Conservation (phyloP, 2,329 filamentous ascomycete genomes). For the Nemania abortiva region DNA sequence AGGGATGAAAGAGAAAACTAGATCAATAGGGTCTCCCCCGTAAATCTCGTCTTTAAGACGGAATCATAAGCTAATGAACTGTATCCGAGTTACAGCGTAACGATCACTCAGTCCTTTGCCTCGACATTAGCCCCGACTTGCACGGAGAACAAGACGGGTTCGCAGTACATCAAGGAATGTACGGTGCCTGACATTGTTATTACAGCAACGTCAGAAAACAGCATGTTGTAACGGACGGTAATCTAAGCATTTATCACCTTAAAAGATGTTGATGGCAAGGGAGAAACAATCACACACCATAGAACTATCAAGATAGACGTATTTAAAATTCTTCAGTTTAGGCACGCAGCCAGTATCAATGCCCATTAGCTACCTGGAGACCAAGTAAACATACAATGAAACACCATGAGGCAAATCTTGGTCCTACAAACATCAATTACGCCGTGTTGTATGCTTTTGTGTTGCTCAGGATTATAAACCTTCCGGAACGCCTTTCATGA, state of each 20-base stretch:
- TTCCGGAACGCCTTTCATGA: slow-evolving; percentile 38
- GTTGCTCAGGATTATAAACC: slow-evolving; percentile 18
- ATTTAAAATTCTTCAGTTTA: slow-evolving; percentile 1
- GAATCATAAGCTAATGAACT: slow-evolving; percentile 11
- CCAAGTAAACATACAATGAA: slow-evolving; percentile 28
- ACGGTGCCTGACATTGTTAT: slow-evolving; percentile 40
- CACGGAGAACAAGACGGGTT: slow-evolving; percentile 37
- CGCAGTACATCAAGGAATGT: slow-evolving; percentile 46
- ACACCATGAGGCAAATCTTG: slow-evolving; percentile 11
- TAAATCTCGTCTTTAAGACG: not conserved
- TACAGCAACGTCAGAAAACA: slow-evolving; percentile 25
- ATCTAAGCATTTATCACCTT: not conserved
- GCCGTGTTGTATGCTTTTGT: slow-evolving; percentile 38
- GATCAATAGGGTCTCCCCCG: not conserved
- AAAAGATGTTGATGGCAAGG: not conserved
- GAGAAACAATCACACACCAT: not conserved
- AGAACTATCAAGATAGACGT: not conserved
- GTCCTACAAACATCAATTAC: slow-evolving; percentile 36
- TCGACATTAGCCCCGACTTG: slow-evolving; percentile 43
- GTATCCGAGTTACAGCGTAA: slow-evolving; percentile 26
- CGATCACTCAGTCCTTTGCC: slow-evolving; percentile 39
- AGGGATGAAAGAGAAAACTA: not conserved
- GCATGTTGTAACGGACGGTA: not conserved
- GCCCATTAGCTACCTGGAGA: slow-evolving; percentile 16
- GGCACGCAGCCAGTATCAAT: slow-evolving; percentile 14